Evolutionary conservation across 1,284 basidiomycete genomes (phyloP), one percentile per base, ranked within the genome.

Genomic region (Caloboletus firmus): DNA sequence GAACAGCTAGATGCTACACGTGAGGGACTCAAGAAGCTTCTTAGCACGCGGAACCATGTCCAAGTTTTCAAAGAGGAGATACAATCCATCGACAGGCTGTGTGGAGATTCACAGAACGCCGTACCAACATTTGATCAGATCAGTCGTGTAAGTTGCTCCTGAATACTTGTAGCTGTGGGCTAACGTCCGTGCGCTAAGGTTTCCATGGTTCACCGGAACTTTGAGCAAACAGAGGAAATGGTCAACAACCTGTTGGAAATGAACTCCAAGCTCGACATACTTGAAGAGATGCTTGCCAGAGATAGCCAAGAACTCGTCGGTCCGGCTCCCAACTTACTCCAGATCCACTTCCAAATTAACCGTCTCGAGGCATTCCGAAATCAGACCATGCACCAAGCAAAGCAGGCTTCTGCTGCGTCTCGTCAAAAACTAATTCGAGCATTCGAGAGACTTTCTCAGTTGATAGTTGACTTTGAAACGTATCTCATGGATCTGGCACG

Each of bases 141-240:
- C 64, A 91, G 89, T 65, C 80, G 93, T 71, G 93, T 95, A 62
- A 58, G 89, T 78, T 20, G 20, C 15, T 45, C 17, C 49, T 26
- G 20, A 30, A 26, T n/a, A n/a, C 28, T 28, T 17, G 24, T 49
- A 20, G 13, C 17, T 3, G 7, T 36, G 12, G 11, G 22, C 45
- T 34, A 39, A 63, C 56, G 45, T 30, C 51, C 45, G 11, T n/a
- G 17, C 54, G 10, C 37, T 8, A 53, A 95, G 90, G 93, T 98
- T 6, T 98, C 96, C 18, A 87, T 91, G 76, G 91, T 98, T 1
- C 96, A 99, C 69, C 83, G 95, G 13, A 95, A 97, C 68, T 95
- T 99, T 66, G 87, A 93, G 54, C 91, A 93, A 60, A 98, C 95
- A 4, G 91, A 95, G 66, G 93, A 95, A 62, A 97, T 97, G 84